These are phyloP conservation scores for Neonectria faginata DNA, from an alignment of 2,329 filamentous ascomycete species.

Conservation along the genomic window DNA sequence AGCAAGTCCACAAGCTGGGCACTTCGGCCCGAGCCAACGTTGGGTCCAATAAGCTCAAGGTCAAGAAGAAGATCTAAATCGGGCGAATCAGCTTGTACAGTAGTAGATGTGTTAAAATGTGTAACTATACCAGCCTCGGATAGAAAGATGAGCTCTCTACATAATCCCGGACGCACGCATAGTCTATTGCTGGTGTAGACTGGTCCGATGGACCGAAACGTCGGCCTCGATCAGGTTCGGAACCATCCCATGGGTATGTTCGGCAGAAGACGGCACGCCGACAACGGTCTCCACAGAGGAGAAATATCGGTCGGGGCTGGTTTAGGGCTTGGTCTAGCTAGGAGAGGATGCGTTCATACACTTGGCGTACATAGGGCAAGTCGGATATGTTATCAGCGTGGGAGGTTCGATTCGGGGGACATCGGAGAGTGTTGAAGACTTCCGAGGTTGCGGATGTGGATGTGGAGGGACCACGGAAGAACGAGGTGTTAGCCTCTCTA, in stretches of 20 bases:
- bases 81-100: slow-evolving; percentile 39
- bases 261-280: slow-evolving; percentile 15
- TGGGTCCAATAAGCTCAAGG: slow-evolving; percentile 52
- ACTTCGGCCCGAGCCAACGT: slow-evolving; percentile 83
- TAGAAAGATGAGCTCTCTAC: slow-evolving; percentile 36
- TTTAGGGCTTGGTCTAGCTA: background rate
- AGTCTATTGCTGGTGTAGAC: background rate
- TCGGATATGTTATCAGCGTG: background rate
- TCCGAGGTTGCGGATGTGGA: slow-evolving; percentile 32
- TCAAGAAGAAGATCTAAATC: slow-evolving; percentile 52
- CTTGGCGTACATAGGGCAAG: slow-evolving; percentile 19
- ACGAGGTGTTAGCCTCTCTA: too few species aligned
- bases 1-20: slow-evolving; percentile 81
- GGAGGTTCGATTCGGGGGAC: slow-evolving; percentile 22
- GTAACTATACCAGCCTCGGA: slow-evolving; percentile 47
- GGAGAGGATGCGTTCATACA: slow-evolving; percentile 31
- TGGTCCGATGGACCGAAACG: background rate
- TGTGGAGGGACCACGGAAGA: too few species aligned
- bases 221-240: background rate
- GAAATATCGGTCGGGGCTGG: slow-evolving; percentile 3
- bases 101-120: slow-evolving; percentile 48
- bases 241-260: background rate
- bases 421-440: slow-evolving; percentile 24
- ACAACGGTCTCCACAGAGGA: background rate
- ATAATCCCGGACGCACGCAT: background rate